These are phyloP conservation scores for Boletus vinaceobasis DNA, from an alignment of 768 basidiomycete species.

Conservation along the genomic window DNA sequence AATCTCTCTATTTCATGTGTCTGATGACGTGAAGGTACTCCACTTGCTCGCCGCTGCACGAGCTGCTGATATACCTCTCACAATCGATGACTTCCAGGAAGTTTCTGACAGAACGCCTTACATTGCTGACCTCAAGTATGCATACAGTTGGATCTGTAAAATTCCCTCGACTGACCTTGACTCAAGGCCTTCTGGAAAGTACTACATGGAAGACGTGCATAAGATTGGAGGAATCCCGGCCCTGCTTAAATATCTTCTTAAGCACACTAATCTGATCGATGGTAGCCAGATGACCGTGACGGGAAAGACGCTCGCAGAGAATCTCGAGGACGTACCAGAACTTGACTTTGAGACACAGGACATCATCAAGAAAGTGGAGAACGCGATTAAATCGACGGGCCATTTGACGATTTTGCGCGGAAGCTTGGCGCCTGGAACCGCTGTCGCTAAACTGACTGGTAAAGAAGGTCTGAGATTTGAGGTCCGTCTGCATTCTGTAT, in stretches of 20 bases:
- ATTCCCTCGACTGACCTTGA: slow-evolving; percentile 2
- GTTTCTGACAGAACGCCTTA: slow-evolving; percentile 79
- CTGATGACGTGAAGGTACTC: slow-evolving; percentile 51
- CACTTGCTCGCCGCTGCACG: slow-evolving; percentile 85
- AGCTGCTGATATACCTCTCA: slow-evolving; percentile 69
- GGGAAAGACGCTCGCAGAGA: slow-evolving; percentile 86
- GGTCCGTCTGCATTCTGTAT: slow-evolving; percentile 36
- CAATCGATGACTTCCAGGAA: slow-evolving; percentile 83
- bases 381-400: slow-evolving; percentile 85
- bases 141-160: slow-evolving; percentile 13
- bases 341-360: slow-evolving; percentile 72
- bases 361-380: slow-evolving; percentile 63
- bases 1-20: not conserved
- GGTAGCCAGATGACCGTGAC: slow-evolving; percentile 86
- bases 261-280: slow-evolving; percentile 75
- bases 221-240: slow-evolving; percentile 82
- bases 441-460: slow-evolving; percentile 91
- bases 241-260: slow-evolving; percentile 78
- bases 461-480: slow-evolving; percentile 87
- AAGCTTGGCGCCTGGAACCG: slow-evolving; percentile 82
- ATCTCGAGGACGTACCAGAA: slow-evolving; percentile 73
- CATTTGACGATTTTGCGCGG: slow-evolving; percentile 86
- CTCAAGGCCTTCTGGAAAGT: slow-evolving; percentile 73
- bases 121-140: slow-evolving; percentile 76
- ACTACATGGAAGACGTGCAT: slow-evolving; percentile 90